A percentile compares a stretch with the other conserved stretches of the same genome.
phyloP scores from a whole-genome alignment of 768 basidiomycete species.

The Boletus subparvulus region DNA sequence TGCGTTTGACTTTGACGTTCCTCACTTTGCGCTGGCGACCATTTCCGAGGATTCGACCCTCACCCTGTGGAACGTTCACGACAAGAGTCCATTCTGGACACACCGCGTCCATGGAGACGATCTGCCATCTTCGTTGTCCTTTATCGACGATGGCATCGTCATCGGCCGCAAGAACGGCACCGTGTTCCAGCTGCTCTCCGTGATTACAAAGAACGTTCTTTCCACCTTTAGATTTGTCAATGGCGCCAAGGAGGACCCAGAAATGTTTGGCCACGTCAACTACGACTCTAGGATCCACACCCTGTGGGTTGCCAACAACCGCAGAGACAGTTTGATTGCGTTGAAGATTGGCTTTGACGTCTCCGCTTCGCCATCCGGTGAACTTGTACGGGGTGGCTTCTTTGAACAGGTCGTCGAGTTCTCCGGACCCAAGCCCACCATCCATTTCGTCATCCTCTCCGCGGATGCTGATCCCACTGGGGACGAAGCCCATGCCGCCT shows the following conservation, averaged over 20 bases:
- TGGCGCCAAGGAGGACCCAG: conserved; percentile 64
- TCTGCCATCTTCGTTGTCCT: conserved; percentile 76
- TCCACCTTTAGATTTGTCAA: conserved; percentile 81
- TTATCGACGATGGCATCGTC: conserved; percentile 84
- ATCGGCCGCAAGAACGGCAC: conserved; percentile 85
- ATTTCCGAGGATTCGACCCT: conserved; percentile 82
- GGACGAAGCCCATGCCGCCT: conserved; percentile 81
- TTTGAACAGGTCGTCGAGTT: conserved; percentile 87
- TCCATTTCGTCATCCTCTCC: conserved; percentile 86
- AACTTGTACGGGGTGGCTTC: conserved; percentile 62
- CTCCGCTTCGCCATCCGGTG: conserved; percentile 54
- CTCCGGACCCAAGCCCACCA: conserved; percentile 77
- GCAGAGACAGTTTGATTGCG: conserved; percentile 81
- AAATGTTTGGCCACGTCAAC: conserved; percentile 87
- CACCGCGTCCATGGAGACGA: conserved; percentile 80
- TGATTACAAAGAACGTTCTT: conserved; percentile 66
- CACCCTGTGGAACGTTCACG: conserved; percentile 79
- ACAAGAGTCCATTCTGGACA: conserved; percentile 71
- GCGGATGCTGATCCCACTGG: conserved; percentile 81
- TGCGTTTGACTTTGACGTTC: conserved; percentile 82
- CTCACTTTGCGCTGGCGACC: conserved; percentile 74
- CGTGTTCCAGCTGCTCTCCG: conserved; percentile 78
- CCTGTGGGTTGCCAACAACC: conserved; percentile 84
- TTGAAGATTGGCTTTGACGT: conserved; percentile 69
- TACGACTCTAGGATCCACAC: conserved; percentile 86